Base-by-base conservation (phyloP, 306 rosid genomes). In the Rosa persica region DNA sequence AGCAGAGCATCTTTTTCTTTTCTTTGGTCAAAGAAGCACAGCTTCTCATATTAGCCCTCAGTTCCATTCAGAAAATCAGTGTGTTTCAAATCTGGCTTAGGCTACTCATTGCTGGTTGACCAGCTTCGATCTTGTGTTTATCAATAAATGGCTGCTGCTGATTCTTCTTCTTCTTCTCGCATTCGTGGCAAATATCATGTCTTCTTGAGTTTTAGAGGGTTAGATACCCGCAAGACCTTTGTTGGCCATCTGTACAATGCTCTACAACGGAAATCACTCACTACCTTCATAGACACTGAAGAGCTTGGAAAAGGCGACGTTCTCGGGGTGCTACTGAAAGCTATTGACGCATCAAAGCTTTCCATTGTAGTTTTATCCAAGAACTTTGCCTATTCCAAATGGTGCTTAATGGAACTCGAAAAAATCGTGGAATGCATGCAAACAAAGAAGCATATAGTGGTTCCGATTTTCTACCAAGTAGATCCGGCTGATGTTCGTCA, bases 161-260 rank as follows among this genome's bases (percentile, higher is more conserved):
- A 48, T 11, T 52, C 6, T 1, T 8, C 61, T 54, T 54, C 61
- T 54, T 54, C 22, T 6, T n/a, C 11, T n/a, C 3, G 62, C 27
- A 3, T 8, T 55, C 62, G 9, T 55, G 27, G 27, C 25, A 55
- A 38, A 0, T 73, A 17, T 42, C 39, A 73, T n/a, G 77, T 34
- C 15, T 73, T 73, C 67, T 20, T 73, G 66, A 73, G 48, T 44
- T 73, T 73, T 6, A 52, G 77, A 55, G 77, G 66, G 48, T 8
- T 3, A 0, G 77, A 73, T 25, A 73, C 67, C 10, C 27, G 62
- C 12, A 30, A 30, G 34, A 30, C 2, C 34, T 30, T 30, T 30
- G 34, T 30, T 30, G 34, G 34, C 34, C 34, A 30, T 30, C 34
- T 30, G 1, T 30, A 30, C 34, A 30, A 30, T 30, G 34, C 34